Evolutionary conservation across 106 monocot genomes (phyloP).

Genomic region (Ottelia alismoides): DNA sequence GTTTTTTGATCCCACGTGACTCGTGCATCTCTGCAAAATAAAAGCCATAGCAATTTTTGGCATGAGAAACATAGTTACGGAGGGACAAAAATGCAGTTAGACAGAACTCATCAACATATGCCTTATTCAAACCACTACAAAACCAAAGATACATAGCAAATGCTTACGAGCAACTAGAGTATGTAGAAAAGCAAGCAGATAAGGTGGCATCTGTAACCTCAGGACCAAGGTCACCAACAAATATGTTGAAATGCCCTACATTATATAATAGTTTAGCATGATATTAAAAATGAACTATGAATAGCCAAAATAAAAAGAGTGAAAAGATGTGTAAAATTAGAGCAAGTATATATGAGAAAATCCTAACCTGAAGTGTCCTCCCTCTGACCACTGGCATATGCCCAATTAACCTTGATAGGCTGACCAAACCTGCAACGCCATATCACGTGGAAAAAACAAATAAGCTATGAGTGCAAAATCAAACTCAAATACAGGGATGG

Average conservation of each 20-base stretch:
- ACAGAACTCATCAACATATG: too few relatives aligned
- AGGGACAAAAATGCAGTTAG: too few relatives aligned
- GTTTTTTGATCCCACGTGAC: conserved; percentile 96
- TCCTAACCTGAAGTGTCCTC: conserved; percentile 68
- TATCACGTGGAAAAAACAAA: too few relatives aligned
- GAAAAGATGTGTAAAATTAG: not conserved
- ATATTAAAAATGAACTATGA: not conserved
- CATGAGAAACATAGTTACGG: too few relatives aligned
- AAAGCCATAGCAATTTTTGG: too few relatives aligned
- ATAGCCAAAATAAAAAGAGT: too few relatives aligned
- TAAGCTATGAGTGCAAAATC: not conserved
- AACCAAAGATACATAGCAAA: too few relatives aligned
- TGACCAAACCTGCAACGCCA: conserved; percentile 53
- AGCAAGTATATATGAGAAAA: not conserved
- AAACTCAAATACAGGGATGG: not conserved
- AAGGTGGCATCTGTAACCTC: conserved; percentile 72
- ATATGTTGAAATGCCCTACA: conserved; percentile 65
- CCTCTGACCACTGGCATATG: conserved; percentile 73
- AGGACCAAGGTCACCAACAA: conserved; percentile 89
- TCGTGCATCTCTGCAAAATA: conserved; percentile 45
- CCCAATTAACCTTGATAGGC: conserved; percentile 87
- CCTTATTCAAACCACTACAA: too few relatives aligned
- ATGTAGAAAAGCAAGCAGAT: conserved; percentile 58
- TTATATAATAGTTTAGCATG: not conserved
- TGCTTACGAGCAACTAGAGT: conserved; percentile 71